Base-by-base conservation (phyloP, 2,329 filamentous ascomycete species). In the Trichoderma asperellum region DNA sequence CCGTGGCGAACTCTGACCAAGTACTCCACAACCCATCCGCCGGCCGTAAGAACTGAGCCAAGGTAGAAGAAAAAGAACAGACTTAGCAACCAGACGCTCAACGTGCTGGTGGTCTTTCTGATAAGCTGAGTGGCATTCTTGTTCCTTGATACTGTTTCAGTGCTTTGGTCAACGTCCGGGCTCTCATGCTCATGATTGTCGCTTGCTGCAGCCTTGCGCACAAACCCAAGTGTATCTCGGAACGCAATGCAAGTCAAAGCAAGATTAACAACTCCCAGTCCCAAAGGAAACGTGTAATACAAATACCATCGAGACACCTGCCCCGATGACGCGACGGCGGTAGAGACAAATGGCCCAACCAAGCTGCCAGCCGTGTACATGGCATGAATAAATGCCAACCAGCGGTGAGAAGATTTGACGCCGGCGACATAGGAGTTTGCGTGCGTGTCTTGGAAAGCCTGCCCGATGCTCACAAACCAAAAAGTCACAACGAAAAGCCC, bases 21-120 rank as follows among this genome's bases (percentile, higher is more conserved):
- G 68, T 88, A 91, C 72, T 90, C 87, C 2, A 91, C 88, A 0
- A 90, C 84, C 89, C 88, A 91, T 1, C 89, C 88, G 70, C 80
- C 76, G 0, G 87, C 84, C 0, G 88, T 90, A 2, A 88, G 83
- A 1, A 74, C 76, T 0, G 83, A 84, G 0, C 89, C 88, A 0
- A 91, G 79, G 63, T 86, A 86, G 75, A 90, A 89, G 78, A 90
- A 90, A 78, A 87, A 91, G 76, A 89, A 90, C 2, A 88, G 66
- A 60, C 87, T 87, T 2, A 91, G 74, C 0, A 88, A 75, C 86
- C 88, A 90, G 4, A 91, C 78, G 4, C 81, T 81, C 18, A 79
- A 83, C 1, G 76, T 81, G 16, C 74, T 77, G 0, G 88, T 70
- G 0, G 85, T 81, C 8, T 78, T 76, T 40, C 81, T 82, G 61